phyloP scores from a whole-genome alignment of 2,329 filamentous ascomycete species.

The Fusarium multiceps region DNA sequence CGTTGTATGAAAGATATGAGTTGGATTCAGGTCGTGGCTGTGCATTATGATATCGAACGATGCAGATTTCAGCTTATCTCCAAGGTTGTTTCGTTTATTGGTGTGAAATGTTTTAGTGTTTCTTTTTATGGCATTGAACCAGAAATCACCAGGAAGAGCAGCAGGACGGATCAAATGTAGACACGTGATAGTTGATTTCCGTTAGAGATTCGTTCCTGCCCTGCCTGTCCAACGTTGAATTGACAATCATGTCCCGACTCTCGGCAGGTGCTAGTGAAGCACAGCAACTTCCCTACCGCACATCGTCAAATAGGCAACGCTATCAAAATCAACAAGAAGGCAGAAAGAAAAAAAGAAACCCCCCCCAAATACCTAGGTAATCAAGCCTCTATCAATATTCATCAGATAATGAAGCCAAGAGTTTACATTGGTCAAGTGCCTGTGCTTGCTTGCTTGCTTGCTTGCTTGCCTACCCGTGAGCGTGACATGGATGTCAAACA shows the following conservation, averaged over 20 bases:
- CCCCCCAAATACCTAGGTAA: too few relatives aligned
- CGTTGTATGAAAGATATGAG: not conserved
- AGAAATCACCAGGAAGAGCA: not conserved
- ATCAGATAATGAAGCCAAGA: not conserved
- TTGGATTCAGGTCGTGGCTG: constrained; percentile 8
- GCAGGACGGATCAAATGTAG: not conserved
- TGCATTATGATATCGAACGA: constrained; percentile 6
- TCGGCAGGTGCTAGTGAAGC: not conserved
- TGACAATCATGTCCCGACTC: not conserved
- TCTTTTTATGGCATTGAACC: not conserved
- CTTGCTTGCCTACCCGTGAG: constrained; percentile 20
- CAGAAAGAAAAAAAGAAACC: too few relatives aligned
- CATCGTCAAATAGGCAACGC: not conserved
- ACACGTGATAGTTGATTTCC: not conserved
- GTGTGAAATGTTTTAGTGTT: not conserved
- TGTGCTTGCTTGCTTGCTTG: not conserved
- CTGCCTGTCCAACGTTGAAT: not conserved
- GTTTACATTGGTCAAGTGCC: not conserved
- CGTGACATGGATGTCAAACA: not conserved
- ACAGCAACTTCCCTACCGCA: not conserved
- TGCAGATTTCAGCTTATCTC: not conserved
- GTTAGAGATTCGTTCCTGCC: not conserved
- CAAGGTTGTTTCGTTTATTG: not conserved
- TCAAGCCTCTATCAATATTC: not conserved
- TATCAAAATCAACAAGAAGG: not conserved